These are phyloP conservation scores for Pyrenula aspistea DNA, from an alignment of 495 filamentous ascomycete genomes.

Conservation along the genomic window DNA sequence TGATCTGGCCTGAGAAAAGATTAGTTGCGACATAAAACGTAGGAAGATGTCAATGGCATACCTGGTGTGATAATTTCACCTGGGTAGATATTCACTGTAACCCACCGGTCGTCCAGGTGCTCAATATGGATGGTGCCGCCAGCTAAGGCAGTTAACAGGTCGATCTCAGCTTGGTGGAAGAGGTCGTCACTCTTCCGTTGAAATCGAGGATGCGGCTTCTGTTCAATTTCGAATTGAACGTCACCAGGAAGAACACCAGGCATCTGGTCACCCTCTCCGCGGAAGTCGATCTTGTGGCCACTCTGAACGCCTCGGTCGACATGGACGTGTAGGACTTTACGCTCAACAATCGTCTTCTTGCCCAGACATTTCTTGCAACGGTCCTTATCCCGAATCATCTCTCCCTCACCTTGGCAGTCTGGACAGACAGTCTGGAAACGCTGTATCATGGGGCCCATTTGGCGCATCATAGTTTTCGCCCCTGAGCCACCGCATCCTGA, in stretches of 20 bases:
- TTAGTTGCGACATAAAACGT: not conserved
- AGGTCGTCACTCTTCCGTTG: slow-evolving; percentile 93
- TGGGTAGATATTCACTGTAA: slow-evolving; percentile 78
- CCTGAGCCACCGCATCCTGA: slow-evolving; percentile 80
- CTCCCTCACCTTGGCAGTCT: slow-evolving; percentile 93
- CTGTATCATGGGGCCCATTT: slow-evolving; percentile 99
- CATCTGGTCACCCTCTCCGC: slow-evolving; percentile 92
- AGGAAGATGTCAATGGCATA: slow-evolving; percentile 34
- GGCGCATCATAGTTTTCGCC: slow-evolving; percentile 99
- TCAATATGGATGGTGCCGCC: slow-evolving; percentile 83
- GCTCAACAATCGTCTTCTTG: slow-evolving; percentile 95
- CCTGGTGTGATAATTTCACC: slow-evolving; percentile 90
- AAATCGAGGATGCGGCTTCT: slow-evolving; percentile 93
- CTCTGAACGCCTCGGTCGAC: slow-evolving; percentile 89
- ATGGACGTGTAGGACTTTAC: slow-evolving; percentile 96
- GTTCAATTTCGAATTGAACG: slow-evolving; percentile 94
- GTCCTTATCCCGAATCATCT: slow-evolving; percentile 91
- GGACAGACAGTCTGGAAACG: slow-evolving; percentile 98
- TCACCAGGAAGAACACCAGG: slow-evolving; percentile 87
- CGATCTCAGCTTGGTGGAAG: slow-evolving; percentile 90
- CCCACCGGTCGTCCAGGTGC: slow-evolving; percentile 94
- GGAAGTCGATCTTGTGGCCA: slow-evolving; percentile 92
- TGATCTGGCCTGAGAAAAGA: slow-evolving; percentile 59
- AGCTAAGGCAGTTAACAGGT: slow-evolving; percentile 87
- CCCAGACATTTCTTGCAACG: slow-evolving; percentile 87